Percentiles rank a stretch among this genome's conserved stretches.
Conservation (phyloP, 2,329 filamentous ascomycete species). For the Exophiala mesophila region DNA sequence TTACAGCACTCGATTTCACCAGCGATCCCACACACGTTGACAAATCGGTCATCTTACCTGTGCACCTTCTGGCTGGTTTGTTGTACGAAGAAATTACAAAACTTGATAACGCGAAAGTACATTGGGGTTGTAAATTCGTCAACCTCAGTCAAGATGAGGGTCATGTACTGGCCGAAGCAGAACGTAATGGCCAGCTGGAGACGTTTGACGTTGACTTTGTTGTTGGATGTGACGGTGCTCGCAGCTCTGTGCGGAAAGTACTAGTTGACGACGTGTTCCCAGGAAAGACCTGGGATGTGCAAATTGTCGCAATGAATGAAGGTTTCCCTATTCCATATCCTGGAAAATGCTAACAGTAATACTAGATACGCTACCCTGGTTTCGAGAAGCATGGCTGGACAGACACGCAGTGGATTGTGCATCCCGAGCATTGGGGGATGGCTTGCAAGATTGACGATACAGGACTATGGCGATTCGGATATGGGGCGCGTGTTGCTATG, state of each 20-base stretch:
- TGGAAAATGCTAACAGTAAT: neutral
- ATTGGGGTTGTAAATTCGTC: slow-evolving; percentile 4
- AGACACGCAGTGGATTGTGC: slow-evolving; percentile 48
- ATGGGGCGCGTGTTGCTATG: slow-evolving; percentile 53
- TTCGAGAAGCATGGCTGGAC: slow-evolving; percentile 14
- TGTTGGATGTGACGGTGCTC: slow-evolving; percentile 42
- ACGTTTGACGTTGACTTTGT: slow-evolving; percentile 33
- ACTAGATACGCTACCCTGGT: slow-evolving; percentile 5
- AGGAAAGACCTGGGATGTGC: slow-evolving; percentile 10
- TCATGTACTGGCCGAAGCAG: slow-evolving; percentile 1
- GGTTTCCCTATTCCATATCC: neutral
- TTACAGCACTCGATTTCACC: slow-evolving; percentile 1
- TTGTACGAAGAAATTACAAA: slow-evolving; percentile 27
- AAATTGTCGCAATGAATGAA: slow-evolving; percentile 12
- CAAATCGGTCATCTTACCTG: slow-evolving; percentile 29
- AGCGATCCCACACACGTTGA: neutral
- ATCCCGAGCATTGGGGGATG: slow-evolving; percentile 60
- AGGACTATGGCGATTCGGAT: slow-evolving; percentile 59
- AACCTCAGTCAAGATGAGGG: slow-evolving; percentile 2
- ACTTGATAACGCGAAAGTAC: slow-evolving; percentile 3
- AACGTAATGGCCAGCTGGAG: neutral
- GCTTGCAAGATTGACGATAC: slow-evolving; percentile 55
- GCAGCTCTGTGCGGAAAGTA: slow-evolving; percentile 35
- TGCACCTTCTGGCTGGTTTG: slow-evolving; percentile 40
- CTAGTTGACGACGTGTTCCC: slow-evolving; percentile 6